Conservation (phyloP, 345 rosid species). For the Luvunga scandens region DNA sequence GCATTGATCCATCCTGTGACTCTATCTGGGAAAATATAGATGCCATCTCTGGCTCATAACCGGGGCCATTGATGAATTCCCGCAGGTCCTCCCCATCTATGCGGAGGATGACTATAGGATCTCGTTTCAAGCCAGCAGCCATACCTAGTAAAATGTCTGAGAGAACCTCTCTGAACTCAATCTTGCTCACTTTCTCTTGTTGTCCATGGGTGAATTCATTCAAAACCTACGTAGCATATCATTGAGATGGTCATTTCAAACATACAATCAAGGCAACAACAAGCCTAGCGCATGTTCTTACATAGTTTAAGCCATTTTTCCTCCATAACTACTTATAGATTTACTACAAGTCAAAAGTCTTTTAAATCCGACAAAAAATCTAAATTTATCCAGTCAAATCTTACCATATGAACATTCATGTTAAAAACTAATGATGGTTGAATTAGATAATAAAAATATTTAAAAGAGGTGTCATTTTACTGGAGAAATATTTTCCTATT, state of each 20-base stretch:
- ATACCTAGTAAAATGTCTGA: slow-evolving; percentile 87
- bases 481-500: neutral
- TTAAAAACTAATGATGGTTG: neutral
- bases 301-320: neutral
- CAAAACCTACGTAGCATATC: slow-evolving; percentile 48
- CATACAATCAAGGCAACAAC: neutral
- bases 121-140: slow-evolving; percentile 97
- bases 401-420: neutral
- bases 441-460: neutral
- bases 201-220: slow-evolving; percentile 87
- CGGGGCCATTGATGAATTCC: slow-evolving; percentile 68
- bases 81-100: slow-evolving; percentile 92
- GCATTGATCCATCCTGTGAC: slow-evolving; percentile 42
- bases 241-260: neutral
- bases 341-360: neutral
- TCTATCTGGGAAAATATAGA: slow-evolving; percentile 53
- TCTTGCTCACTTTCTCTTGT: slow-evolving; percentile 74
- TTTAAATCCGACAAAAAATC: neutral
- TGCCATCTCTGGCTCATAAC: slow-evolving; percentile 63
- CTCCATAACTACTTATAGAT: neutral
- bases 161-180: slow-evolving; percentile 80
- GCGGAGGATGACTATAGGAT: slow-evolving; percentile 89
- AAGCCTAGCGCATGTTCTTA: neutral
- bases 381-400: neutral
- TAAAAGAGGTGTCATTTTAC: neutral